Conservation (phyloP, 176 grass and related monocot genomes). For the Oryza officinalis region DNA sequence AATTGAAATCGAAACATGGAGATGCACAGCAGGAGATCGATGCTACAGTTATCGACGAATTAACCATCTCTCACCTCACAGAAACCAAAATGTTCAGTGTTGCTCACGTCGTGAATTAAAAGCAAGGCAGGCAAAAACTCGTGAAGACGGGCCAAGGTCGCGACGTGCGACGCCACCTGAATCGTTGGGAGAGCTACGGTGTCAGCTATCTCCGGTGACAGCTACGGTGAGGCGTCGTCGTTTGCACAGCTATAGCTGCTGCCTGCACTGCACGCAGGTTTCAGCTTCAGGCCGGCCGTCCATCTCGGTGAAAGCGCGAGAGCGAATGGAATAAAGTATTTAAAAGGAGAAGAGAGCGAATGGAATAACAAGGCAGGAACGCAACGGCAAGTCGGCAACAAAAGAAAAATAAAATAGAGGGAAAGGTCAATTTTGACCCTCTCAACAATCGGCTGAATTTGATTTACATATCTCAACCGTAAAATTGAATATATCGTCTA, state of each 20-base stretch:
- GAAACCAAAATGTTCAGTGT: background rate
- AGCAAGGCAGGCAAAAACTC: too few relatives aligned
- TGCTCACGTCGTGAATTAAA: background rate
- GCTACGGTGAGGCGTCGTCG: constrained; percentile 6
- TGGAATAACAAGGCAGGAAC: too few relatives aligned
- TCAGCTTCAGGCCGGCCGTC: background rate
- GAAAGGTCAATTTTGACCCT: too few relatives aligned
- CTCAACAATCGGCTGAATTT: too few relatives aligned
- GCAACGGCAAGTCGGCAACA: too few relatives aligned
- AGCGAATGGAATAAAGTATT: background rate
- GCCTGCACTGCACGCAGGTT: background rate
- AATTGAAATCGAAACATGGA: background rate
- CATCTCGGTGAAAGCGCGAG: background rate
- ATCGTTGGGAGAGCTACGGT: background rate
- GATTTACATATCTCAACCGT: too few relatives aligned
- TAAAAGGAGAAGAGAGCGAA: too few relatives aligned
- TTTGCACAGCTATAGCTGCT: background rate
- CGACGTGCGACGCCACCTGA: background rate
- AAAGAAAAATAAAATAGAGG: too few relatives aligned
- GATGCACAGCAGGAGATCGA: background rate
- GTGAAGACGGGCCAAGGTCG: background rate
- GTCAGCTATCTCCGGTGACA: background rate
- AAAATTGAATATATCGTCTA: too few relatives aligned
- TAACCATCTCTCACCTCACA: background rate
- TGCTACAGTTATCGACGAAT: background rate